These are phyloP conservation scores for Penicillium crustosum DNA, from an alignment of 2,329 filamentous ascomycete genomes.

Conservation along the genomic window DNA sequence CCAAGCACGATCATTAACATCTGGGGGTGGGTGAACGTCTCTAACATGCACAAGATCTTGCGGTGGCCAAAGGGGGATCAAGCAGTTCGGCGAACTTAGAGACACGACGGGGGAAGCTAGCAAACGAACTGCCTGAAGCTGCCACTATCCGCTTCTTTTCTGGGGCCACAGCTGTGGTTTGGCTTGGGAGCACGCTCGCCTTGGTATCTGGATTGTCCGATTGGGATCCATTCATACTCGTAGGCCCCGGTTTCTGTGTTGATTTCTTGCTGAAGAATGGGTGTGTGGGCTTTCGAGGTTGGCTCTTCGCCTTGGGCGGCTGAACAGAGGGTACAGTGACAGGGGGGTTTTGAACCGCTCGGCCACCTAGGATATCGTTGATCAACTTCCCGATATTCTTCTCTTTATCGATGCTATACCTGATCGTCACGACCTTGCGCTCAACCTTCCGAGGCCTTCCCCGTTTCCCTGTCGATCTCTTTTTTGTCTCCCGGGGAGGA, in stretches of 20 bases:
- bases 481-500: slow-evolving; percentile 16
- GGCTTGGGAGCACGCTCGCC: background rate
- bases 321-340: slow-evolving; percentile 16
- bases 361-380: slow-evolving; percentile 58
- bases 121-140: slow-evolving; percentile 6
- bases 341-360: slow-evolving; percentile 23
- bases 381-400: slow-evolving; percentile 61
- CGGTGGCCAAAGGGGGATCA: slow-evolving; percentile 42
- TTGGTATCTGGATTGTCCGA: background rate
- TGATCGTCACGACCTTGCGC: slow-evolving; percentile 53
- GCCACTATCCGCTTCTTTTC: slow-evolving; percentile 6
- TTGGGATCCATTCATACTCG: background rate
- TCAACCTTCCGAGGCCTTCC: slow-evolving; percentile 33
- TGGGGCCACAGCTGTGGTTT: background rate
- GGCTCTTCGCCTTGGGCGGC: slow-evolving; percentile 16
- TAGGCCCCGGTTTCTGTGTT: slow-evolving; percentile 24
- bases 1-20: background rate
- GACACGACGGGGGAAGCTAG: slow-evolving; percentile 23
- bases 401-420: slow-evolving; percentile 56
- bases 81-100: slow-evolving; percentile 34
- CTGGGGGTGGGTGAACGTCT: slow-evolving; percentile 33
- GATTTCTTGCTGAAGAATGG: slow-evolving; percentile 68
- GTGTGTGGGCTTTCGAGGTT: slow-evolving; percentile 55
- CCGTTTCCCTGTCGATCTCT: slow-evolving; percentile 30
- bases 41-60: slow-evolving; percentile 51